Evolutionary conservation across 257 asterid genomes (phyloP).

Genomic region (Plectranthus barbatus): DNA sequence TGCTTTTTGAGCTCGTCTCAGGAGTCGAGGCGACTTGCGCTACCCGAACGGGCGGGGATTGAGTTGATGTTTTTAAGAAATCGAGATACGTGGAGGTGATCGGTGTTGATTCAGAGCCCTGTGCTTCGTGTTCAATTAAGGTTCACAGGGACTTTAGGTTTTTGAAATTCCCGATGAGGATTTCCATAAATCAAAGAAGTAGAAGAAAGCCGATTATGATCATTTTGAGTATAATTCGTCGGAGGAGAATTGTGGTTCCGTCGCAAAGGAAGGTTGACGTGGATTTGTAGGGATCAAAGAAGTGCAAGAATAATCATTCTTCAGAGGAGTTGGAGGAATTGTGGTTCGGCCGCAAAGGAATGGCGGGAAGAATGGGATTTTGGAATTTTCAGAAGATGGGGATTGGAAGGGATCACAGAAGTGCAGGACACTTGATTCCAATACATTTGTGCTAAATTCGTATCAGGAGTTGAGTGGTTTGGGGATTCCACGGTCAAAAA

Average conservation of each 20-base stretch:
- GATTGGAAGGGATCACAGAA: conserved; percentile 37
- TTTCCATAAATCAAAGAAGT: conserved; percentile 19
- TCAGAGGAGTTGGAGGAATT: conserved; percentile 24
- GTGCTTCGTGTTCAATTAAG: conserved; percentile 34
- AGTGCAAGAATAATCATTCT: conserved; percentile 42
- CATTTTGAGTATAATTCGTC: conserved; percentile 31
- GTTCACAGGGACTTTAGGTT: conserved; percentile 18
- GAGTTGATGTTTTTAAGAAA: conserved; percentile 17
- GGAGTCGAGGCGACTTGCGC: conserved; percentile 21
- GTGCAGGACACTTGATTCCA: conserved; percentile 34
- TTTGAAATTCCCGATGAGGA: conserved; percentile 17
- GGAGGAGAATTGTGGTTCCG: conserved; percentile 31
- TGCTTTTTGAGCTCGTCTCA: conserved; percentile 21
- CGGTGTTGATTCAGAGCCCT: conserved; percentile 30
- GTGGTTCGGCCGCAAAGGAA: conserved; percentile 24
- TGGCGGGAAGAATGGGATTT: conserved; percentile 24
- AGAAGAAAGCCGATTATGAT: conserved; percentile 21
- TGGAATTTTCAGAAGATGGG: conserved; percentile 34
- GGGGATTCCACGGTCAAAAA: conserved; percentile 25
- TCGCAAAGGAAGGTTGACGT: conserved; percentile 32
- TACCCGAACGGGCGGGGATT: too few species aligned
- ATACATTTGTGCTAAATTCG: conserved; percentile 31
- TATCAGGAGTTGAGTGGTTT: conserved; percentile 48
- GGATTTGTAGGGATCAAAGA: too few species aligned
- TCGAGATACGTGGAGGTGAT: conserved; percentile 19